A percentile compares a stretch with the other conserved stretches of the same genome.
Conservation (phyloP, 192 early-diverging fungal species). For the Gryganskiella cystojenkinii region DNA sequence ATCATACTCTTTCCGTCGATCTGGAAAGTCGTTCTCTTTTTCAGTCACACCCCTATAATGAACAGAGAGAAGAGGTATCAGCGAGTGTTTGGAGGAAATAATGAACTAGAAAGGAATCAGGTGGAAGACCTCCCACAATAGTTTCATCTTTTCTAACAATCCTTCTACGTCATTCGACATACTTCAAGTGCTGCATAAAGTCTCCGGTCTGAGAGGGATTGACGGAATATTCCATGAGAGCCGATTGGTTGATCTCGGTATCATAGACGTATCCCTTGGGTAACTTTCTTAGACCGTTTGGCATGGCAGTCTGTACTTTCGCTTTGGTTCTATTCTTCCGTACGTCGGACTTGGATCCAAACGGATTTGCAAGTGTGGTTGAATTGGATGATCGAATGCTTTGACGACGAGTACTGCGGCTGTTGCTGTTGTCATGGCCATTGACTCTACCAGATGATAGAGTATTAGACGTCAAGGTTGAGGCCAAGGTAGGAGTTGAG, state of each 20-base stretch:
- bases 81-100: no score
- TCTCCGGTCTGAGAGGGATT: conserved; percentile 50
- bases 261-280: conserved; percentile 52
- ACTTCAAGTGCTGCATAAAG: conserved; percentile 44
- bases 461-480: no score
- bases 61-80: no score
- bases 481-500: no score
- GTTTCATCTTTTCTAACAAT: not conserved
- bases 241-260: conserved; percentile 39
- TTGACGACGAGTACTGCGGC: not conserved
- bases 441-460: not conserved
- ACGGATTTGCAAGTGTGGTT: no score
- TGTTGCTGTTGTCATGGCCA: not conserved
- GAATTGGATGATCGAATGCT: not conserved
- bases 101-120: not conserved
- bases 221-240: conserved; percentile 38
- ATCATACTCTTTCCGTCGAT: conserved; percentile 43
- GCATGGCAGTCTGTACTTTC: conserved; percentile 22
- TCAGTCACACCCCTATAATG: conserved; percentile 30
- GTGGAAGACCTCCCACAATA: not conserved
- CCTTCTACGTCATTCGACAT: not conserved
- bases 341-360: no score
- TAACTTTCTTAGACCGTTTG: conserved; percentile 48
- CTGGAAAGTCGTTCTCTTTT: conserved; percentile 38
- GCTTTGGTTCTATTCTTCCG: no score